Percentiles rank a stretch among this genome's conserved stretches.
Conservation (phyloP, 768 basidiomycete genomes). For the Podaxis sp. region DNA sequence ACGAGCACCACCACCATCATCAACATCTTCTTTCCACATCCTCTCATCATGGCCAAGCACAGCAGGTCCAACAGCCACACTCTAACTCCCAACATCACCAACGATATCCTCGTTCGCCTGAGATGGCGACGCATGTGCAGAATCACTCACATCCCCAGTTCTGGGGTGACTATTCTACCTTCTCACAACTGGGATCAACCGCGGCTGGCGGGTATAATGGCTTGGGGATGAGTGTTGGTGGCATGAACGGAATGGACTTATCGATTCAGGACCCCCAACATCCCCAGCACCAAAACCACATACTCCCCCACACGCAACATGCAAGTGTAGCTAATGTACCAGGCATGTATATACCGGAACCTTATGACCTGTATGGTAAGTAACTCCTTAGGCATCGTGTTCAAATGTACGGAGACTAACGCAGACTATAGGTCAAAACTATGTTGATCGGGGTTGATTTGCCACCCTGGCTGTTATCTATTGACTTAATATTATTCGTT, state of each 20-base stretch:
- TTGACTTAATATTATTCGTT: background rate
- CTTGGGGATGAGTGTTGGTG: constrained; percentile 13
- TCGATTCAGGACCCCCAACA: constrained; percentile 15
- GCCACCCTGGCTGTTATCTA: background rate
- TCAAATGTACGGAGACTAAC: background rate
- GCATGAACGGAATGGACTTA: constrained; percentile 17
- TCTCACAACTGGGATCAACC: constrained; percentile 41
- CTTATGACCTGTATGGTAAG: constrained; percentile 24
- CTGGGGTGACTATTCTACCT: constrained; percentile 53
- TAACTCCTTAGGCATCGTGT: background rate
- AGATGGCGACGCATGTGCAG: constrained; percentile 1
- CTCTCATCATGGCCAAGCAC: constrained; percentile 15
- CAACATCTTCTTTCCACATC: constrained; percentile 7
- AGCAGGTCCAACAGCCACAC: background rate
- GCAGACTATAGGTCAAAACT: background rate
- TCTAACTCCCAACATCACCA: constrained; percentile 7
- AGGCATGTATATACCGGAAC: constrained; percentile 21
- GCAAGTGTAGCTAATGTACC: background rate
- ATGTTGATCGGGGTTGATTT: background rate
- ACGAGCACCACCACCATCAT: constrained; percentile 26
- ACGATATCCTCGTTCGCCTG: constrained; percentile 1
- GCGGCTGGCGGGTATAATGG: constrained; percentile 19
- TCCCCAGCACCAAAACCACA: constrained; percentile 11
- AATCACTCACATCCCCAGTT: constrained; percentile 43
- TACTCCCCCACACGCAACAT: background rate